Base-by-base conservation (phyloP, 768 basidiomycete genomes). In the Clavulina sp. region DNA sequence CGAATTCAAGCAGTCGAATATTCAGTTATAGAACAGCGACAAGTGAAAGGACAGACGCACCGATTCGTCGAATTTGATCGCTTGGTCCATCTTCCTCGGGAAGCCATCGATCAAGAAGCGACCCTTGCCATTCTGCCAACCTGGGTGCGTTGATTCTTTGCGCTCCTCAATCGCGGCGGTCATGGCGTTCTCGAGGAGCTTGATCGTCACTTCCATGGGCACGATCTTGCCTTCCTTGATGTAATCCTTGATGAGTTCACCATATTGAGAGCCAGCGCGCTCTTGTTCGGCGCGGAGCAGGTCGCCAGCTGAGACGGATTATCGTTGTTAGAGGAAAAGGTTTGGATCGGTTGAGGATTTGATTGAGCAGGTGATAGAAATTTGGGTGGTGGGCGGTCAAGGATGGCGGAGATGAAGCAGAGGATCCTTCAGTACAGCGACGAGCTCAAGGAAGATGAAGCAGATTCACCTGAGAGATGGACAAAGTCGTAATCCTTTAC, bases 51-150 rank as follows among this genome's bases (percentile, higher is more conserved):
- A 28, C 21, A 13, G 3, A 65, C 75, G 51, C 57, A 89, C 93
- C 44, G 78, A 72, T 58, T 84, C 71, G 60, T 97, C 93, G 61
- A 96, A 99, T 63, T 80, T 79, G 60, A 81, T 54, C 0, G 92
- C 93, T 67, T 99, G 95, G 63, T 99, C 95, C 89, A 97, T 91
- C 72, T 97, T 91, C 55, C 93, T 76, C 51, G 93, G 95, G 68
- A 97, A 97, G 1, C 93, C 95, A 57, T 99, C 93, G 56, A 99
- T 80, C 59, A 97, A 72, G 72, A 97, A 99, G 43, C 88, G 78
- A 31, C 86, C 87, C 49, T 67, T 69, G 24, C 81, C 85, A 30
- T 75, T 68, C 5, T 63, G 64, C 88, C 87, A 91, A 21, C 75
- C 78, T 31, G 44, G 41, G 7, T 70, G 32, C 30, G 34, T 69